Base-by-base conservation (phyloP, 495 filamentous ascomycete genomes). In the Annulohypoxylon stygium region DNA sequence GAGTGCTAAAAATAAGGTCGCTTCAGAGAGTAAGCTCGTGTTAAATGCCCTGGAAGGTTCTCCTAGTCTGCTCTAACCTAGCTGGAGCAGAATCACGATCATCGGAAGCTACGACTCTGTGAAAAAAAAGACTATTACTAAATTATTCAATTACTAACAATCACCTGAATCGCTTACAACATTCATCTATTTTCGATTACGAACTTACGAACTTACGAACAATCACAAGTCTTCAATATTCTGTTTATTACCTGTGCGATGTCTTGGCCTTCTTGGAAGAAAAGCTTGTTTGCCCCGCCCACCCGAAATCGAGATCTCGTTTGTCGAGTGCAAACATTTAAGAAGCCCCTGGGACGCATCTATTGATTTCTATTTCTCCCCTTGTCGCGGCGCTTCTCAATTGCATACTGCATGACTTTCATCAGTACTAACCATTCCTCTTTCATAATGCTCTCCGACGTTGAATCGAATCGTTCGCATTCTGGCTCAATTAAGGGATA, bases 1-100 rank as follows among this genome's bases (percentile, higher is more conserved):
- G 39, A 34, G 39, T 53, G 61, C 69, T 71, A 71, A 71, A 71
- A 67, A 71, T 71, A 72, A 51, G 41, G n/a, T 30, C 39, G 11
- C 11, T n/a, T 43, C 12, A 43, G 39, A 4, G 41, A 39, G 33
- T 34, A 45, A 47, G 55, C 61, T 65, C 61, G 61, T 65, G 50
- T 48, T 61, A 26, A 2, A 8, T n/a, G 55, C 55, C 36, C 53
- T 34, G 11, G 53, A 47, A 20, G 18, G 23, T 25, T 18, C 48
- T 23, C 18, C 18, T 23, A 51, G 9, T 51, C 9, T 51, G 7
- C 20, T 12, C n/a, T 11, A 51, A 20, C 48, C 48, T 51, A 30
- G 30, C 30, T 3, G 5, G 20, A 63, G 47, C 53, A 16, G 12
- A 11, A 43, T 43, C 39, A 43, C 39, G 39, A 47, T 47, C 41